phyloP scores from a whole-genome alignment of 106 monocot species.

The Posidonia australis region DNA sequence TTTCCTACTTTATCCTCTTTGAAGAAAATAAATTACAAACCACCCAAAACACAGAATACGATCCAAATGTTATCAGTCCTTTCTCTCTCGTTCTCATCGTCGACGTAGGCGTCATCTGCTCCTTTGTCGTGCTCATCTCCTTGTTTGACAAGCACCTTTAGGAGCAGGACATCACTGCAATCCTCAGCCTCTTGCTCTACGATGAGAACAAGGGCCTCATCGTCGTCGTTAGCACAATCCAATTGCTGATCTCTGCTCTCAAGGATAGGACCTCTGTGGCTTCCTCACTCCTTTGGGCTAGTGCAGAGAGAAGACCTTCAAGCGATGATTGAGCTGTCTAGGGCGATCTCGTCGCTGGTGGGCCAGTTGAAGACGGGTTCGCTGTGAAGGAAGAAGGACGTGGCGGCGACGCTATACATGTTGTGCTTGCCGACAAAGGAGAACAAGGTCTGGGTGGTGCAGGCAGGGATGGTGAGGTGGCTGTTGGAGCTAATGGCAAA shows the following conservation, averaged over 20 bases:
- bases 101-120: conserved; percentile 37
- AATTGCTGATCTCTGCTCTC: too few species aligned
- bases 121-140: conserved; percentile 52
- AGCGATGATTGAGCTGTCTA: conserved; percentile 46
- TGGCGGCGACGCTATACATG: conserved; percentile 49
- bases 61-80: too few species aligned
- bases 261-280: too few species aligned
- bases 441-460: conserved; percentile 3
- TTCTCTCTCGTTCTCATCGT: conserved; percentile 33
- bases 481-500: conserved; percentile 76
- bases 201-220: conserved; percentile 71
- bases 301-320: conserved; percentile 36
- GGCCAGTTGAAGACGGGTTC: conserved; percentile 24
- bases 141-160: conserved; percentile 25
- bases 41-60: too few species aligned
- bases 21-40: too few species aligned
- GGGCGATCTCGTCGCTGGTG: conserved; percentile 58
- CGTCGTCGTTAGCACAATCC: conserved; percentile 32
- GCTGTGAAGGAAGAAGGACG: conserved; percentile 57
- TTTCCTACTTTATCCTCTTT: too few species aligned
- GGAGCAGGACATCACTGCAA: conserved; percentile 16
- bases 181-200: conserved; percentile 21
- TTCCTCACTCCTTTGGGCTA: conserved; percentile 52
- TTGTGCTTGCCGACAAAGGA: conserved; percentile 25
- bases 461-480: conserved; percentile 39